Conservation (phyloP, 1,139 yeast species). For the Taphrina betulina region DNA sequence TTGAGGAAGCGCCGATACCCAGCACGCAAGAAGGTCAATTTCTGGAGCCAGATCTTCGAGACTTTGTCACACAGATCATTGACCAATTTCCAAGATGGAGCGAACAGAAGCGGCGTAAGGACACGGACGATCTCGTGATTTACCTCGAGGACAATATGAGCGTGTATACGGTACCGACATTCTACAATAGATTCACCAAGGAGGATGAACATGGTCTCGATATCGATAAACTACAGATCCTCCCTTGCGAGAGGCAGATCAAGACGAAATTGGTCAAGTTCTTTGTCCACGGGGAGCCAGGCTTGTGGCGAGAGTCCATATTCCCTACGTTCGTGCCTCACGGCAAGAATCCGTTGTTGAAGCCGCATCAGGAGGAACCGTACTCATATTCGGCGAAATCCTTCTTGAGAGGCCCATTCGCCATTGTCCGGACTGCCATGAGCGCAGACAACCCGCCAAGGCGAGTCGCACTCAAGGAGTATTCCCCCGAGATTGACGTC, state of each 20-base stretch:
- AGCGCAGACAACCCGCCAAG: conserved; percentile 23
- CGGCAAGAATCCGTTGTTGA: conserved; percentile 25
- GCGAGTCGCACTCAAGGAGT: conserved; percentile 28
- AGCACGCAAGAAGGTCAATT: conserved; percentile 16
- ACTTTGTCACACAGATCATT: conserved; percentile 27
- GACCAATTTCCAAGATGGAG: conserved; percentile 27
- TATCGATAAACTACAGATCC: conserved; percentile 24
- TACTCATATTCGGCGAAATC: conserved; percentile 27
- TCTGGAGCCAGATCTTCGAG: conserved; percentile 28
- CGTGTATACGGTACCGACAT: conserved; percentile 25
- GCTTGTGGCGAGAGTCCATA: conserved; percentile 29
- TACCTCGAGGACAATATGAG: conserved; percentile 23
- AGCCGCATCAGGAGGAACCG: conserved; percentile 28
- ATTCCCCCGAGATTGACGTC: conserved; percentile 29
- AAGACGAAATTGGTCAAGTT: conserved; percentile 28
- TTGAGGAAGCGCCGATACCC: conserved; percentile 20
- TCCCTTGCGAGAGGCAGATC: conserved; percentile 26
- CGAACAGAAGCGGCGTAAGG: conserved; percentile 21
- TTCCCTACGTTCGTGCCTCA: conserved; percentile 10
- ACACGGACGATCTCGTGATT: conserved; percentile 17
- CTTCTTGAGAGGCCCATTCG: conserved; percentile 27
- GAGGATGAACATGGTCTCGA: conserved; percentile 31
- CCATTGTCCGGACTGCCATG: conserved; percentile 30
- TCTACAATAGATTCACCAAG: conserved; percentile 27
- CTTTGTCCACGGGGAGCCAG: conserved; percentile 30